Base-by-base conservation (phyloP, 805 yeast species). In the Grigorovia transvaalensis region DNA sequence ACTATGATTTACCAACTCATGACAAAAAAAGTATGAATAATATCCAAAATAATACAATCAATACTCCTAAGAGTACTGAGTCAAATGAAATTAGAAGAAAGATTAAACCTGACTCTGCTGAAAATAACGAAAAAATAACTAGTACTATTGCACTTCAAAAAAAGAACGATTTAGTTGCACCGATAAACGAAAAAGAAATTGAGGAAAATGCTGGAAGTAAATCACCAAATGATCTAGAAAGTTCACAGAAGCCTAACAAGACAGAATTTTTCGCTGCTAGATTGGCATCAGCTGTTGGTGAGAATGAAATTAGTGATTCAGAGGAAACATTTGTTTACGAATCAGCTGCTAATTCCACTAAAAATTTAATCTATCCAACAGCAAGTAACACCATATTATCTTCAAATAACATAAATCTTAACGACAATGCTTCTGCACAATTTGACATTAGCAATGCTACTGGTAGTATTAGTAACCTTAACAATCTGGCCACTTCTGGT, bases 261-360 rank as follows among this genome's bases (percentile, higher is more conserved):
- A 93, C 96, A 0, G 98, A 90, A 62, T 80, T 88, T 54, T 93
- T 93, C 67, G 98, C 97, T 9, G 97, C 98, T 0, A 86, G 85
- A 59, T 74, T 93, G 54, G 98, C 96, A 9, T 84, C 88, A 51
- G 98, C 98, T 0, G 95, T 91, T 4, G 95, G 85, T 56, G 96
- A 88, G 59, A 90, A 81, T 45, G 88, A 85, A 54, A 81, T 85
- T 44, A 83, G 90, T 38, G 97, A 90, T 65, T 81, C 89, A 27
- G 96, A 90, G 59, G 99, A 93, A 66, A 88, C 96, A 1, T 91
- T 93, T 74, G 96, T 91, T n/a, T 91, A 91, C 66, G 97, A 90
- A 61, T 64, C 68, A 15, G 65, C 69, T 4, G 67, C 69, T 7
- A 64, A 63, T 41, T 65, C 69, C 3, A 62, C 64, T 13, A 63